These are phyloP conservation scores for Penicillium fuscoglaucum DNA, from an alignment of 2,329 filamentous ascomycete genomes.

Conservation along the genomic window DNA sequence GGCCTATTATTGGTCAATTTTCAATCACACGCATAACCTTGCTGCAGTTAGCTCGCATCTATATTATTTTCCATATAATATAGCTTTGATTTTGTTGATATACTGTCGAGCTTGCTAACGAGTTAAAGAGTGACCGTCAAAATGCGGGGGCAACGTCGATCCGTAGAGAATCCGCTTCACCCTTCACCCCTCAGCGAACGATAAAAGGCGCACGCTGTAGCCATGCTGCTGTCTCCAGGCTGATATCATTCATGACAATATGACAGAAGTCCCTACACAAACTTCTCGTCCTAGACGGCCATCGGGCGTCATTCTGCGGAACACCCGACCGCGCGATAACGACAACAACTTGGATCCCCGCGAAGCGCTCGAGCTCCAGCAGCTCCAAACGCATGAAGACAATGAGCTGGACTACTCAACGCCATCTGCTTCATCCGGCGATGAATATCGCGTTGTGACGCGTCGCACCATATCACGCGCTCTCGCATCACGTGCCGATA, in stretches of 20 bases:
- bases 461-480: constrained; percentile 28
- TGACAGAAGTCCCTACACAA: background rate
- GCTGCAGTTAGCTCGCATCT: background rate
- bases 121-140: background rate
- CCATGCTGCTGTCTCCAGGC: background rate
- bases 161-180: background rate
- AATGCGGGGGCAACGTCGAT: constrained; percentile 4
- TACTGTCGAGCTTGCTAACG: background rate
- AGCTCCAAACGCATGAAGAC: constrained; percentile 33
- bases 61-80: background rate
- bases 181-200: background rate
- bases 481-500: constrained; percentile 2
- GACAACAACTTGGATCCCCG: background rate
- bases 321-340: constrained; percentile 5
- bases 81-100: background rate
- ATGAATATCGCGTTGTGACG: constrained; percentile 33
- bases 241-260: background rate
- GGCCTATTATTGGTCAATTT: background rate
- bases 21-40: background rate
- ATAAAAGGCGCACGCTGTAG: background rate
- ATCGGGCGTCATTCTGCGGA: constrained; percentile 1
- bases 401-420: constrained; percentile 27
- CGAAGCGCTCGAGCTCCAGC: constrained; percentile 33
- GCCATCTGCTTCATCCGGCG: constrained; percentile 35
- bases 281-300: background rate